A percentile compares a stretch with the other conserved stretches of the same genome.
Evolutionary conservation across 169 alveolate species (phyloP).

Genomic region (Plasmodium malariae): DNA sequence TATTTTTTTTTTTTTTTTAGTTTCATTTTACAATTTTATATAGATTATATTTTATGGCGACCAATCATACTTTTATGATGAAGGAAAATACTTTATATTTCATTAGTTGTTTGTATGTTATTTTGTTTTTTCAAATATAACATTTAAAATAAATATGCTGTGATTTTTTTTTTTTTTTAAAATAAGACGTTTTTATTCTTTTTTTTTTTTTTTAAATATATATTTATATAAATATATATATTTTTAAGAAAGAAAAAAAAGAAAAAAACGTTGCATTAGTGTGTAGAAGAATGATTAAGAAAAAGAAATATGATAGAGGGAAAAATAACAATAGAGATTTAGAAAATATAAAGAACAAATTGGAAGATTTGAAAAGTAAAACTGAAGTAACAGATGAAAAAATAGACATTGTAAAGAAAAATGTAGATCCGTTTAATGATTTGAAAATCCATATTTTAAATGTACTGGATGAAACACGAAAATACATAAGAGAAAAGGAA

Average conservation of each 20-base stretch:
- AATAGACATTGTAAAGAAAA: slow-evolving; percentile 18
- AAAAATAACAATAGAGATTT: slow-evolving; percentile 21
- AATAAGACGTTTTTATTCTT: neutral
- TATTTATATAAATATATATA: neutral
- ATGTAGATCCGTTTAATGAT: slow-evolving; percentile 55
- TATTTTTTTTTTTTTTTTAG: no score
- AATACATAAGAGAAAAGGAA: slow-evolving; percentile 65
- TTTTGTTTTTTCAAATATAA: neutral
- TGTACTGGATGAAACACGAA: slow-evolving; percentile 61
- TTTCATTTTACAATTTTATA: no score
- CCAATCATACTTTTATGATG: no score
- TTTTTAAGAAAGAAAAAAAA: neutral
- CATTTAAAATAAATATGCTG: neutral
- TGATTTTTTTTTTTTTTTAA: neutral
- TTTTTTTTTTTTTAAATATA: neutral
- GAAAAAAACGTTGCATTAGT: neutral
- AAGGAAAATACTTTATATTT: no score
- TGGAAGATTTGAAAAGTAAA: slow-evolving; percentile 50
- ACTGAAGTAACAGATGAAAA: slow-evolving; percentile 31
- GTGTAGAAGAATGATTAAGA: slow-evolving; percentile 32
- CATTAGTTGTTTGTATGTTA: no score
- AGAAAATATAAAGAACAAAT: slow-evolving; percentile 29
- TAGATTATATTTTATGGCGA: no score
- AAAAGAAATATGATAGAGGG: neutral
- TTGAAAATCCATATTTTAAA: slow-evolving; percentile 58